Percentiles rank a stretch among this genome's conserved stretches.
phyloP scores from a whole-genome alignment of 2,329 filamentous ascomycete genomes.

The Nectriaceae sp. region DNA sequence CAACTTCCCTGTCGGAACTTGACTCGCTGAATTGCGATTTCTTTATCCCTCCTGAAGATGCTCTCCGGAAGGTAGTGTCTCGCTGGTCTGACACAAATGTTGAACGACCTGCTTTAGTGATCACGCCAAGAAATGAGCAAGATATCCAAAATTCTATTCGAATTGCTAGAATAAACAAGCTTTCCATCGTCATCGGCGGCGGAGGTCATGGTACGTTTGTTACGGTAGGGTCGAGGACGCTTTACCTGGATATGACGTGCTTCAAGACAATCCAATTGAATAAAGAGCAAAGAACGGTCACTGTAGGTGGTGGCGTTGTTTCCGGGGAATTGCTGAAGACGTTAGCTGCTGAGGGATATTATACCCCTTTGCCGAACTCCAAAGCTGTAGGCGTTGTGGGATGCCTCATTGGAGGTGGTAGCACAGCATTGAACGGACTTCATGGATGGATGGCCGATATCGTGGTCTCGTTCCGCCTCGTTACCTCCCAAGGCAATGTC shows the following conservation, averaged over 20 bases:
- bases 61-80: not conserved
- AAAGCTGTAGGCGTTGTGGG: conserved; percentile 32
- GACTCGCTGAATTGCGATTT: conserved; percentile 12
- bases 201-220: conserved; percentile 36
- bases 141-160: conserved; percentile 31
- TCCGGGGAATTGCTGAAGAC: conserved; percentile 28
- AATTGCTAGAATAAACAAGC: conserved; percentile 28
- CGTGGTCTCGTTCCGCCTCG: conserved; percentile 28
- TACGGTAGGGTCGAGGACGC: conserved; percentile 23
- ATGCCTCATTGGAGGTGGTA: conserved; percentile 29
- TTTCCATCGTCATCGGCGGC: conserved; percentile 29
- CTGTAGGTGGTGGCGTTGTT: conserved; percentile 31
- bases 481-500: conserved; percentile 21
- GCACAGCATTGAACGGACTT: conserved; percentile 27
- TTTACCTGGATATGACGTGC: conserved; percentile 36
- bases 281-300: conserved; percentile 24
- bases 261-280: conserved; percentile 33
- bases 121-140: conserved; percentile 27
- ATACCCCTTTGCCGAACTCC: conserved; percentile 31
- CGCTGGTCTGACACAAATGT: conserved; percentile 37
- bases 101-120: conserved; percentile 26
- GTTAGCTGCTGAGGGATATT: conserved; percentile 29
- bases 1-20: conserved; percentile 1
- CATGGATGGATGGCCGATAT: conserved; percentile 37
- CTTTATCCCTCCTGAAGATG: not conserved